Percentiles rank a stretch among this genome's conserved stretches.
phyloP scores from a whole-genome alignment of 148 eudicot genomes.

The Fagopyrum tataricum region DNA sequence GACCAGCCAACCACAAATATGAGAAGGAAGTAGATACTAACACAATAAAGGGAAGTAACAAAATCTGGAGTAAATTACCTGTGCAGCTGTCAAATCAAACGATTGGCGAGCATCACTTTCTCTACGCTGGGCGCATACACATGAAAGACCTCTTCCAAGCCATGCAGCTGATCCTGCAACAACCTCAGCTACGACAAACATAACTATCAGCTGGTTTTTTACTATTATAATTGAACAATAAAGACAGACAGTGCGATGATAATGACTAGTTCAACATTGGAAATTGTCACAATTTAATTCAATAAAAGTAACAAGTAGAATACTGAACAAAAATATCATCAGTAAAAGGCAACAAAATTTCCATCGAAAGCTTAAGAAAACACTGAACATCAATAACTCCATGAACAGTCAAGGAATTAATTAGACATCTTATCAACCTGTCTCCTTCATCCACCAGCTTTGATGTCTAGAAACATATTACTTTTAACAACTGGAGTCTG shows the following conservation, averaged over 20 bases:
- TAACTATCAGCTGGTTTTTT: constrained; percentile 14
- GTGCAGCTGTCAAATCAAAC: constrained; percentile 78
- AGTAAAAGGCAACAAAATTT: background rate
- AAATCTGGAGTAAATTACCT: constrained; percentile 40
- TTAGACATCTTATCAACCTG: constrained; percentile 3
- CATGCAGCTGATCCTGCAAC: constrained; percentile 99
- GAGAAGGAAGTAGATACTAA: background rate
- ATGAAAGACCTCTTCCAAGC: constrained; percentile 95
- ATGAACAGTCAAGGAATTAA: background rate
- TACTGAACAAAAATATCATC: background rate
- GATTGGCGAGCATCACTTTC: constrained; percentile 88
- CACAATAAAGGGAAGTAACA: background rate
- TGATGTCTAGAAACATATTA: constrained; percentile 6
- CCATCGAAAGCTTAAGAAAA: background rate
- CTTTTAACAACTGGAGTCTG: background rate
- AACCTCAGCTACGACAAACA: constrained; percentile 67
- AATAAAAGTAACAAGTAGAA: background rate
- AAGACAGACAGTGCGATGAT: background rate
- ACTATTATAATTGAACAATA: background rate
- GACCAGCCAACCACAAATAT: background rate
- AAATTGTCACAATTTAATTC: background rate
- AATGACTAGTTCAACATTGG: constrained; percentile 2
- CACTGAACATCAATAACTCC: background rate
- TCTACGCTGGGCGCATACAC: constrained; percentile 95
- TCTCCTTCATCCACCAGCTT: background rate